These are phyloP conservation scores for Fragaria vesca DNA, from an alignment of 306 rosid genomes.

Conservation along the genomic window DNA sequence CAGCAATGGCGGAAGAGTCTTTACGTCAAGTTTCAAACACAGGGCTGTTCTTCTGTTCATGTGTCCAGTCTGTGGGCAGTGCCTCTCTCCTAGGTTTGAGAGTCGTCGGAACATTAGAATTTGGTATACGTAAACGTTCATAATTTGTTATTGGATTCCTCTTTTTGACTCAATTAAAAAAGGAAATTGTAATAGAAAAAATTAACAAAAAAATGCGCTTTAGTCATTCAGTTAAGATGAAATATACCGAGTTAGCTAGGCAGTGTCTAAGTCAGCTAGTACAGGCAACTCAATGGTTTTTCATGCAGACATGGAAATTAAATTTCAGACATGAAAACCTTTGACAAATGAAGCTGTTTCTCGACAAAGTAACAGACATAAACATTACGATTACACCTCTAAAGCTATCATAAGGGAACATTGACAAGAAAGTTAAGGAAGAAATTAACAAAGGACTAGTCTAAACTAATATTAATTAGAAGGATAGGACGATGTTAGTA, in stretches of 20 bases:
- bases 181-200: neutral
- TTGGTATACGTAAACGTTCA: neutral
- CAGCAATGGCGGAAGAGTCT: neutral
- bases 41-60: neutral
- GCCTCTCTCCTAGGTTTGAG: neutral
- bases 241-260: neutral
- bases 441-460: neutral
- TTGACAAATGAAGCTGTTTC: conserved; percentile 38
- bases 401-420: conserved; percentile 16
- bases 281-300: conserved; percentile 30
- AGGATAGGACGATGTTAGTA: neutral
- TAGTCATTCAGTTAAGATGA: neutral
- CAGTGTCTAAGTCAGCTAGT: conserved; percentile 20
- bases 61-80: neutral
- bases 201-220: neutral
- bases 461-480: neutral
- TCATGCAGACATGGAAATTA: conserved; percentile 22
- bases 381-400: conserved; percentile 31
- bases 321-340: conserved; percentile 24
- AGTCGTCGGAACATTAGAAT: neutral
- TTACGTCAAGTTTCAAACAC: neutral
- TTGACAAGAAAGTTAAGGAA: conserved; percentile 29
- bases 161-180: neutral
- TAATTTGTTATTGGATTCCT: neutral
- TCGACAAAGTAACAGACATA: conserved; percentile 34